These are phyloP conservation scores for Sclerotinia minor DNA, from an alignment of 2,329 filamentous ascomycete species.

Conservation along the genomic window DNA sequence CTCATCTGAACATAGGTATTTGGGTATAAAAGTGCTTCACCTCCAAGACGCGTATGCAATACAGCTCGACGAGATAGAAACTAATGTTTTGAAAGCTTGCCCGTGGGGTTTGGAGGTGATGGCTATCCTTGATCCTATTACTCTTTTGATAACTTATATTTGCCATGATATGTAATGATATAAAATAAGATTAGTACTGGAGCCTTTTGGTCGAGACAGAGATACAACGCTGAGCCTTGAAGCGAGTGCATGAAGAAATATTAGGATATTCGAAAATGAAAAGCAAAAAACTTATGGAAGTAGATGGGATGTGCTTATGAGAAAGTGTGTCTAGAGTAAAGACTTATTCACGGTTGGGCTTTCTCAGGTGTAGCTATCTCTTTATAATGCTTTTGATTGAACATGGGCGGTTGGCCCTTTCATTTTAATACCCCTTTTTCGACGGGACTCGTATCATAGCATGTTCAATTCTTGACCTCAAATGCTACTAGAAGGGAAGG, in stretches of 20 bases:
- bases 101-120: too few relatives aligned
- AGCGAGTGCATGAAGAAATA: not conserved
- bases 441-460: constrained; percentile 10
- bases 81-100: too few relatives aligned
- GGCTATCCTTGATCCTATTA: too few relatives aligned
- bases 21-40: too few relatives aligned
- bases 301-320: not conserved
- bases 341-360: not conserved
- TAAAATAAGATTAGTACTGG: not conserved
- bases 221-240: not conserved
- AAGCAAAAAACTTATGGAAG: not conserved
- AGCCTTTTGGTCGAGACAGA: not conserved
- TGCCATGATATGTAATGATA: not conserved
- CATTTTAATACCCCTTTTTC: not conserved
- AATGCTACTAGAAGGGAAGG: constrained; percentile 42
- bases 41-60: too few relatives aligned
- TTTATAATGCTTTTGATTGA: not conserved
- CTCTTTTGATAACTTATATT: too few relatives aligned
- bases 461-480: constrained; percentile 39
- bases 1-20: too few relatives aligned
- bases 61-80: too few relatives aligned
- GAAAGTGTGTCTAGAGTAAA: not conserved
- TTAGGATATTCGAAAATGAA: not conserved
- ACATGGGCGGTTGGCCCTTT: not conserved
- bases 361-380: not conserved